Evolutionary conservation across 768 basidiomycete genomes (phyloP), one percentile per base, ranked within the genome.

Genomic region (Mrakia gelida): DNA sequence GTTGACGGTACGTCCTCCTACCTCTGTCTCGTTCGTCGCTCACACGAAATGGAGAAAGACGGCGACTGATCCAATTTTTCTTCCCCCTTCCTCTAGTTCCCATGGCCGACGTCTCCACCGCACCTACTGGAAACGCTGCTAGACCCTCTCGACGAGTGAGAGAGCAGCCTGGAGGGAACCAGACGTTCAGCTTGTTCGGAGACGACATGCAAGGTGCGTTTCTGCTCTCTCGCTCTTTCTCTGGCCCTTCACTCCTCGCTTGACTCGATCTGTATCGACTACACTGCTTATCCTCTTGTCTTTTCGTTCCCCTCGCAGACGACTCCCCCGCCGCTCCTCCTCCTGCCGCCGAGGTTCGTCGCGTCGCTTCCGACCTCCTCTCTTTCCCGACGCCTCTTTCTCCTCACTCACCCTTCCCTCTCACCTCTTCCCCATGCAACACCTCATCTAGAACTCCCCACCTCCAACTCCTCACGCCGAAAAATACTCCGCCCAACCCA

Each of bases 391-490:
- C 26, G 54, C 54, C 26, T 56, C 26, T 56, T 56, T n/a, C 59
- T 28, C 26, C 59, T 56, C 28, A 5, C 26, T 28, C 26, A n/a
- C 59, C 59, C 21, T 5, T 52, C 26, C 59, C 59, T 59, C n/a
- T 59, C 59, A 28, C 63, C 34, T 38, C 63, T 6, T 15, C 11
- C 30, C 62, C 34, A 4, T 59, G 5, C 16, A 5, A 2, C 30
- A 38, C 1, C 9, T 30, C 18, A 65, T 65, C 30, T 10, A n/a
- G n/a, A 32, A 62, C 61, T 62, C 61, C 1, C 63, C 63, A 10
- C 63, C 63, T 21, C 63, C 63, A 30, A 65, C 63, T 21, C 63
- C 63, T 4, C 63, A 65, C 30, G 63, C 63, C 63, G 63, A 65
- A 21, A 65, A 65, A 26, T 32, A 32, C 63, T 65, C 63, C 4